Evolutionary conservation across 441 rosid species (phyloP), one percentile per base, ranked within the genome.

Genomic region (Viola pubescens): DNA sequence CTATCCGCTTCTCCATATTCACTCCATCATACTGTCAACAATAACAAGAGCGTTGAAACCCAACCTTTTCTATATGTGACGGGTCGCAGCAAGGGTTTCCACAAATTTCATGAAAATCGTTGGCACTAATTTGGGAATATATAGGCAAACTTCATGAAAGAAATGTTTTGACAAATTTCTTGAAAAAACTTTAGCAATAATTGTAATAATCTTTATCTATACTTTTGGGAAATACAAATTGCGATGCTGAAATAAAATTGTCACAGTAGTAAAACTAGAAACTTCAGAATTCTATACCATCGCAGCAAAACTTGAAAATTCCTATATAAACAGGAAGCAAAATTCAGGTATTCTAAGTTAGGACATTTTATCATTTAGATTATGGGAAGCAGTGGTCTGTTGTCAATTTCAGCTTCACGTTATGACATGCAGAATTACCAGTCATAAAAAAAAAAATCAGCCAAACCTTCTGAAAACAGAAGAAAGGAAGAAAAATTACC

Each of bases 401-500:
- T 4, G 49, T 46, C 5, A 46, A 26, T 26, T 26, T 2, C 34
- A 26, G 34, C 34, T 26, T 26, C 2, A 26, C 34, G 2, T 26
- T 26, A 26, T 26, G 26, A 19, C 26, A 19, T 19, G 10, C 9
- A 10, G 48, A 46, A 46, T 46, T 11, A 46, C n/a, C 11, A 46
- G n/a, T 46, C 4, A 12, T 12, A 46, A 46, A 26, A 44, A 19
- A 19, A 19, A 19, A 19, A n/a, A n/a, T n/a, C 34, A 26, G 34
- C 41, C 3, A 46, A 46, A 26, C 34, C 34, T 26, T 26, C 34
- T 37, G 9, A 34, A 43, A 40, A 60, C 13, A 37, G 11, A 16
- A 38, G 26, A 13, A 54, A 4, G 9, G 57, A 63, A 56, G 5
- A 39, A 44, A 48, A 61, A 59, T 68, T 81, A 92, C 98, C 98